Evolutionary conservation across 352 stramenopile genomes (phyloP).

Genomic region (Thalassiosira delicatula): DNA sequence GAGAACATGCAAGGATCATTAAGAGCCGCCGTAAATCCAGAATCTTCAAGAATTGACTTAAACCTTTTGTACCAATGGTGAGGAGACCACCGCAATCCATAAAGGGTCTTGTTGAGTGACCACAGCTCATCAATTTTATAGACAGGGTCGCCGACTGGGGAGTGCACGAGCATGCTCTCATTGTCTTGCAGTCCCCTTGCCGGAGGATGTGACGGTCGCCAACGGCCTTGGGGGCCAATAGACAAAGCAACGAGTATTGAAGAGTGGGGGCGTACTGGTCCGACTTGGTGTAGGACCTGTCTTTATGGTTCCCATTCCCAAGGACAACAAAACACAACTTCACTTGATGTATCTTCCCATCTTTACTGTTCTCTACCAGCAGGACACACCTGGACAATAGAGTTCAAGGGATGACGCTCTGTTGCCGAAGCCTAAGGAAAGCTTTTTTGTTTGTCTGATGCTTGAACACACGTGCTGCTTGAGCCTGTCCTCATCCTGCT

Average conservation of each 20-base stretch:
- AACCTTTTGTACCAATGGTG: neutral
- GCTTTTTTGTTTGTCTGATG: neutral
- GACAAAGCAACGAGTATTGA: neutral
- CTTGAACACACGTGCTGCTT: neutral
- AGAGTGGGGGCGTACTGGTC: neutral
- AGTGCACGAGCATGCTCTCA: neutral
- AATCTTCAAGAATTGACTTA: neutral
- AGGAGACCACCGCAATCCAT: neutral
- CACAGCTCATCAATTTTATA: neutral
- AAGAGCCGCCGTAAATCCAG: too few relatives aligned
- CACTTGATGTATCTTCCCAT: neutral
- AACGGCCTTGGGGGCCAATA: neutral
- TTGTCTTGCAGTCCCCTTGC: constrained; percentile 8
- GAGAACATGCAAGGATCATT: too few relatives aligned
- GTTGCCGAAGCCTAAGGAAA: neutral
- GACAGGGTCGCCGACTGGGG: neutral
- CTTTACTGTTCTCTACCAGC: neutral
- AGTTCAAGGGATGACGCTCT: neutral
- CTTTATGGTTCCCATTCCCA: neutral
- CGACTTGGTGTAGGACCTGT: neutral
- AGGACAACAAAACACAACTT: neutral
- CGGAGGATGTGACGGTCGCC: neutral
- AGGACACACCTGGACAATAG: neutral
- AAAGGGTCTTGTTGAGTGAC: neutral
- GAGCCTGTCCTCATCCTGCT: neutral